Base-by-base conservation (phyloP, 1,284 basidiomycete species). In the Tremellales sp. region DNA sequence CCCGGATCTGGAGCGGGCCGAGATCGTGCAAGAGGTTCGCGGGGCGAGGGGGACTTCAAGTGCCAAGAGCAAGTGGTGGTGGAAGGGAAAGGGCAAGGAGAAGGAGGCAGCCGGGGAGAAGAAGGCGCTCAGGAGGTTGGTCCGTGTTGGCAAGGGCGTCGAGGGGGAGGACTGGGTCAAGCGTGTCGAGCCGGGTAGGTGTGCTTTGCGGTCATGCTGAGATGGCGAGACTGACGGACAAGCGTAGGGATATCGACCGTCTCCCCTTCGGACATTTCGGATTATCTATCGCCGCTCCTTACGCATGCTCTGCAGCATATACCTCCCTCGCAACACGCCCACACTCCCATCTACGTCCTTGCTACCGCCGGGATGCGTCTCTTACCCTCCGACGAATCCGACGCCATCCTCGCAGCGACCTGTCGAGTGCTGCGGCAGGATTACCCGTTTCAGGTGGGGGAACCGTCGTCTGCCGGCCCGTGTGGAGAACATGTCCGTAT, bases 361-460 rank as follows among this genome's bases (percentile, higher is more conserved):
- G 94, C 95, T 0, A 98, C 95, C 0, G 94, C 95, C 0, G 95
- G 95, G 2, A 97, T 98, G 95, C 87, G 95, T 13, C 77, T 97
- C 5, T 75, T 98, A 2, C 71, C 85, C 1, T 75, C 81, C 0
- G 72, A 78, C 12, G 79, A 86, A 58, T 88, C 90, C 60, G 77
- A 81, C 1, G 77, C 78, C 18, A 79, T 98, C 29, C 76, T 98
- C 12, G 69, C 78, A 48, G 77, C 85, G 24, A 83, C 90, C 0
- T 97, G 95, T 69, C 70, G 77, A 18, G 87, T 87, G 61, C 79
- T 99, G 43, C 76, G 77, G 21, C 74, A 75, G 12, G 80, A 87
- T 56, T 90, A 87, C 41, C 71, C 65, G 14, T 75, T 63, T 61
- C 51, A 25, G 18, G 62, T 71, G 4, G 63, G 53, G 13, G 73